These are phyloP conservation scores for Meripilus lineatus DNA, from an alignment of 1,284 basidiomycete genomes.

Conservation along the genomic window DNA sequence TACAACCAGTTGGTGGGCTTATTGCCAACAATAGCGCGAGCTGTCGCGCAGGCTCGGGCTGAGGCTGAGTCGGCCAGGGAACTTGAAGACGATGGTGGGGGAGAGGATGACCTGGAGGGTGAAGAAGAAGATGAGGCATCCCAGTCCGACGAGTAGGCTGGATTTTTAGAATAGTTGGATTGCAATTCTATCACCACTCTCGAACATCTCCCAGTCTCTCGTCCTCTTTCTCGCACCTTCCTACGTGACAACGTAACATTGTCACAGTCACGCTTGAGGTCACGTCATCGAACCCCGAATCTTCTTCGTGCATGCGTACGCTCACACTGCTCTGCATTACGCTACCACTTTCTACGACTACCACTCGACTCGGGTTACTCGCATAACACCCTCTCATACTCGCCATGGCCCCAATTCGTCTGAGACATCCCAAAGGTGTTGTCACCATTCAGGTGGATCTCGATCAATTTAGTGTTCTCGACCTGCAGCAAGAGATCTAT, in stretches of 20 bases:
- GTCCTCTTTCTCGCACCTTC: too few relatives aligned
- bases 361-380: background rate
- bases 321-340: background rate
- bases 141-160: constrained; percentile 8
- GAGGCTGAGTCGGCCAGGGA: constrained; percentile 29
- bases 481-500: constrained; percentile 71
- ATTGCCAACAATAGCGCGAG: constrained; percentile 11
- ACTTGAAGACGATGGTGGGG: constrained; percentile 15
- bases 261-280: background rate
- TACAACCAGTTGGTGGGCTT: constrained; percentile 14
- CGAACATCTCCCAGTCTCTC: too few relatives aligned
- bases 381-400: background rate
- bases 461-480: constrained; percentile 58
- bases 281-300: background rate
- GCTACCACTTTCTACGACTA: too few relatives aligned
- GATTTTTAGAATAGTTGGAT: background rate
- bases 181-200: background rate
- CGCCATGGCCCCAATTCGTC: constrained; percentile 60
- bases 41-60: constrained; percentile 22
- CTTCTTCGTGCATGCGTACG: background rate
- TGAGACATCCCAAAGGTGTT: constrained; percentile 80
- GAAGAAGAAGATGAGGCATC: constrained; percentile 12
- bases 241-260: too few relatives aligned
- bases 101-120: constrained; percentile 15
- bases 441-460: constrained; percentile 70